Evolutionary conservation across 179 eudicot species (phyloP).

Genomic region (Spinacia oleracea): DNA sequence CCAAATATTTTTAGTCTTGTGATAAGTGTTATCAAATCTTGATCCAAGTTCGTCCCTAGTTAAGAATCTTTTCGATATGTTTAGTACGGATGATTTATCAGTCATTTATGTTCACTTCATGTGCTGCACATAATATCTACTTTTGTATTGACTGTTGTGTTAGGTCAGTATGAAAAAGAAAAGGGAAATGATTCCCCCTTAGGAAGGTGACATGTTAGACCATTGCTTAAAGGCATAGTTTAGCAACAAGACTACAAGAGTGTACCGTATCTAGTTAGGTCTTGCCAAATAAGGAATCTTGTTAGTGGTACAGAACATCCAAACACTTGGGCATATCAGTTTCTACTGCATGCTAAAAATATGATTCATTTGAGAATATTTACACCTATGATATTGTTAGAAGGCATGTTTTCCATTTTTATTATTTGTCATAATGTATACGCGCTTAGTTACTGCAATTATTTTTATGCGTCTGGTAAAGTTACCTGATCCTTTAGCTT

Average conservation of each 20-base stretch:
- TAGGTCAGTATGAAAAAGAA: background rate
- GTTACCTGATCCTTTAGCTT: background rate
- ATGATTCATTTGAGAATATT: slow-evolving; percentile 10
- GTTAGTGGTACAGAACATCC: slow-evolving; percentile 17
- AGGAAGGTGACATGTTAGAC: background rate
- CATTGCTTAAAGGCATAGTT: slow-evolving; percentile 2
- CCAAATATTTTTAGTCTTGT: background rate
- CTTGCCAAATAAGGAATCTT: slow-evolving; percentile 17
- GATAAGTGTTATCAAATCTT: background rate
- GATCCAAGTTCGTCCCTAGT: background rate
- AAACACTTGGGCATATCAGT: background rate
- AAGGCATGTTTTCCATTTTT: background rate
- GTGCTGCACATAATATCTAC: background rate
- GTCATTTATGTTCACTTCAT: background rate
- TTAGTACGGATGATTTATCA: background rate
- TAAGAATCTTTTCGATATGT: background rate
- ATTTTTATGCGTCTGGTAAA: background rate
- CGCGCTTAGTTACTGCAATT: background rate
- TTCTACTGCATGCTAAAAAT: slow-evolving; percentile 4
- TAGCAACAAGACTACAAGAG: background rate
- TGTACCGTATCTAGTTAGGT: slow-evolving; percentile 13
- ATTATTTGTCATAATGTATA: background rate
- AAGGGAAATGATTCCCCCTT: slow-evolving; percentile 7
- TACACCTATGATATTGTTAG: background rate
- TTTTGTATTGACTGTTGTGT: background rate